Evolutionary conservation across 2,329 filamentous ascomycete genomes (phyloP).

Genomic region (Talaromyces islandicus): DNA sequence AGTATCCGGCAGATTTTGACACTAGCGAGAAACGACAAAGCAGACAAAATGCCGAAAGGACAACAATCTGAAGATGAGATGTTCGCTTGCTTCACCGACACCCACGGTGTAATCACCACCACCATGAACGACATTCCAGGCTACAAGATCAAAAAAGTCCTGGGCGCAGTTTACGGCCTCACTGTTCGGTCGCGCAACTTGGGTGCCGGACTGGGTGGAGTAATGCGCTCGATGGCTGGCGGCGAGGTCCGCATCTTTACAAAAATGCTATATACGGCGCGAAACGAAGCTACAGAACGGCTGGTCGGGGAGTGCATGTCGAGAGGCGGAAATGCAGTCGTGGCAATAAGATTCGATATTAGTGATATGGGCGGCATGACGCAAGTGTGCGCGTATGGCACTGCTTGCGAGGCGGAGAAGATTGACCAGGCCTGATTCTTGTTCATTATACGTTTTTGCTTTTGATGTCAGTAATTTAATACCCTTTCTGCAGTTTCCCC

Average conservation of each 20-base stretch:
- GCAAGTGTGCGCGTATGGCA: conserved; percentile 57
- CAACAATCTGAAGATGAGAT: conserved; percentile 11
- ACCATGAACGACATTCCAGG: conserved; percentile 61
- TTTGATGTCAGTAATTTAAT: not conserved
- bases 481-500: not conserved
- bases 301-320: conserved; percentile 52
- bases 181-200: conserved; percentile 55
- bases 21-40: not conserved
- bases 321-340: conserved; percentile 55
- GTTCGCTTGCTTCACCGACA: conserved; percentile 52
- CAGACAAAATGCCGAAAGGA: not conserved
- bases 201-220: conserved; percentile 51
- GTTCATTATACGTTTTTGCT: not conserved
- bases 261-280: conserved; percentile 52
- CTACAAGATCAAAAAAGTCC: conserved; percentile 52
- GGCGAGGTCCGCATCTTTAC: conserved; percentile 58
- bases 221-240: conserved; percentile 52
- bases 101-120: conserved; percentile 55
- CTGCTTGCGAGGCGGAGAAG: conserved; percentile 54
- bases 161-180: conserved; percentile 55
- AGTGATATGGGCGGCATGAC: conserved; percentile 51
- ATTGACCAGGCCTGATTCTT: conserved; percentile 31
- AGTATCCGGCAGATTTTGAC: not conserved
- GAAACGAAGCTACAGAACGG: conserved; percentile 54
- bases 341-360: conserved; percentile 55